Evolutionary conservation across 2,329 filamentous ascomycete species (phyloP), one percentile per base, ranked within the genome.

Genomic region (Penicillium olsonii): DNA sequence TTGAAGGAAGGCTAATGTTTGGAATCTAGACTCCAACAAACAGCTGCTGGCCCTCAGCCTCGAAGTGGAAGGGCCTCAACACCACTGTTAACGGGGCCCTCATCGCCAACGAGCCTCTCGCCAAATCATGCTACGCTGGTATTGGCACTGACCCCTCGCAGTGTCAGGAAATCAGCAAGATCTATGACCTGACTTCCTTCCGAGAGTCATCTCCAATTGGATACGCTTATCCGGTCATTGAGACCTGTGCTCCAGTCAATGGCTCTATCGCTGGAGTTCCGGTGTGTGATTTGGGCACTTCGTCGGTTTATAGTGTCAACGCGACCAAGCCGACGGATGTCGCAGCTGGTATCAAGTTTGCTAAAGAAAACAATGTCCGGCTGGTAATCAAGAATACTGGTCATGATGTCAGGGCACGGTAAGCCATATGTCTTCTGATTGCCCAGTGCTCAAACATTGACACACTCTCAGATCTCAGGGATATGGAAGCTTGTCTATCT

Each of bases 211-310:
- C 57, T n/a, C 61, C 64, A 4, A 48, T 67, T 2, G 66, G 63
- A 12, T 61, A 66, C 26, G 52, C 49, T 10, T 67, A 65, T 35
- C 63, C 66, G 1, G 55, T 55, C 18, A 71, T 74, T 45, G 55
- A 51, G 18, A 72, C 62, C 44, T 76, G 74, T 42, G 68, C 75
- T 38, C 71, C 75, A 1, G 76, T 73, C 51, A 56, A 60, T 50
- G 59, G 59, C 61, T 2, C 58, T 63, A 15, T 60, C 61, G 22
- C 22, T 24, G 22, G 22, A 2, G 55, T 53, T 35, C 56, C 56
- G 6, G 6, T 68, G 60, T 44, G 22, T 54, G 52, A 6, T 34
- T 67, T 8, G 66, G 61, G 2, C 62, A 63, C 35, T 59, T 60
- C 42, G 46, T 66, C 1, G 4, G 40, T 29, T 22, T 73, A 72